Base-by-base conservation (phyloP, 805 yeast genomes). In the Saturnispora besseyi region DNA sequence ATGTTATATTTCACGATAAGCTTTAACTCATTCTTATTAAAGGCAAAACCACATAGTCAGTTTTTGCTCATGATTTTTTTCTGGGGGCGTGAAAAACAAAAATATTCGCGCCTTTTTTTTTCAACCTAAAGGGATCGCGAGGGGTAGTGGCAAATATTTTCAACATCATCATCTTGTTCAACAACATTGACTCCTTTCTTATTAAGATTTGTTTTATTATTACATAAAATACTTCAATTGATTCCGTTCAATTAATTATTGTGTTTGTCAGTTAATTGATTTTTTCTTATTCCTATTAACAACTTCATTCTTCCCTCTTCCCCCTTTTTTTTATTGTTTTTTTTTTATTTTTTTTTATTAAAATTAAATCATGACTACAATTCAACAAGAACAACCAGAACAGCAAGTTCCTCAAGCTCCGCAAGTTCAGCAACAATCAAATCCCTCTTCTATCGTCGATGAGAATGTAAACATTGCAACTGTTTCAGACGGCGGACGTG, bases 401-500 rank as follows among this genome's bases (percentile, higher is more conserved):
- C 32, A 26, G 30, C 29, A 41, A n/a, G 29, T 41, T 26, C 32
- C 10, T 9, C 45, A 15, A 15, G 31, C 37, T 21, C 41, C 41
- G 9, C 29, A 24, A 18, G 30, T 24, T 38, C 42, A 38, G 30
- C 28, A 30, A 12, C 13, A 13, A 12, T 24, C 37, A 2, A 44
- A 18, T 24, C 11, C 36, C n/a, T 18, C 40, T 12, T 36, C 40
- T 9, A 36, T 26, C 21, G 36, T n/a, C 8, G 41, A 45, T 15
- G 43, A 29, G 21, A 37, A 46, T 33, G 45, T 55, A 15, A 49
- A 41, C 21, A 84, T 84, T 8, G 90, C 90, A n/a, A 73, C 77
- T 53, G 93, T 91, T 13, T 65, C 76, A 21, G 79, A 81, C 49
- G 95, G 95, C 48, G 95, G 96, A 31, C 78, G 95, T 58, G 91